These are phyloP conservation scores for Boeremia exigua DNA, from an alignment of 2,329 filamentous ascomycete species.

Conservation along the genomic window DNA sequence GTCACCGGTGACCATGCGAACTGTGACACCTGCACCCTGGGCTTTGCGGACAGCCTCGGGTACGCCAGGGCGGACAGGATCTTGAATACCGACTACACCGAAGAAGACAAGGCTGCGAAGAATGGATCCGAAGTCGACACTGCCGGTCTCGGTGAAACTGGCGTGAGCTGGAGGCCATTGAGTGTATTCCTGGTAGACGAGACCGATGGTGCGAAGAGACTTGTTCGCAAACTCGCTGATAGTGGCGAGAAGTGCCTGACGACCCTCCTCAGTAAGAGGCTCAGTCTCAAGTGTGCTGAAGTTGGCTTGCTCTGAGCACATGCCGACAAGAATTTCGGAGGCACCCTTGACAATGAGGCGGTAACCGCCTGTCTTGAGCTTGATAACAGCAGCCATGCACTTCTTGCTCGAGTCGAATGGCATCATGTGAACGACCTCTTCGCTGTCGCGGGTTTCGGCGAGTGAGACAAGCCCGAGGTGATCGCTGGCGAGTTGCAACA, in stretches of 20 bases:
- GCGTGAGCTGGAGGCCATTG: constrained; percentile 43
- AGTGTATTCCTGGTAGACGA: constrained; percentile 49
- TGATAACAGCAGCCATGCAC: constrained; percentile 63
- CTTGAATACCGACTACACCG: constrained; percentile 91
- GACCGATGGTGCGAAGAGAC: constrained; percentile 52
- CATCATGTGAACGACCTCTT: constrained; percentile 58
- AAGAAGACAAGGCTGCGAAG: constrained; percentile 71
- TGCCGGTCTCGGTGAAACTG: constrained; percentile 26
- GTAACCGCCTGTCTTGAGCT: constrained; percentile 54
- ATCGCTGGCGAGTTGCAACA: constrained; percentile 59
- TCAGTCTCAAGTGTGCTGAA: constrained; percentile 28
- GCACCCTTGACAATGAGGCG: constrained; percentile 63
- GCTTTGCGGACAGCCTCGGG: constrained; percentile 83
- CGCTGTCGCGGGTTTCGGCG: constrained; percentile 55
- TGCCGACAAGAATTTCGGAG: constrained; percentile 61
- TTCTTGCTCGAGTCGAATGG: constrained; percentile 63
- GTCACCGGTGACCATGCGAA: constrained; percentile 96
- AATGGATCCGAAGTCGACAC: constrained; percentile 28
- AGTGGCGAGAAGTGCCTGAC: constrained; percentile 29
- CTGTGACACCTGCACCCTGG: constrained; percentile 87
- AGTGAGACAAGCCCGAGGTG: constrained; percentile 59
- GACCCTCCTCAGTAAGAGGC: constrained; percentile 21
- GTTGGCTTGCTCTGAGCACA: constrained; percentile 42
- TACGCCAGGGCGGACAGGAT: constrained; percentile 92
- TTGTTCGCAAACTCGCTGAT: constrained; percentile 50